Evolutionary conservation across 2,329 filamentous ascomycete species (phyloP).

Genomic region (Penicillium palitans): DNA sequence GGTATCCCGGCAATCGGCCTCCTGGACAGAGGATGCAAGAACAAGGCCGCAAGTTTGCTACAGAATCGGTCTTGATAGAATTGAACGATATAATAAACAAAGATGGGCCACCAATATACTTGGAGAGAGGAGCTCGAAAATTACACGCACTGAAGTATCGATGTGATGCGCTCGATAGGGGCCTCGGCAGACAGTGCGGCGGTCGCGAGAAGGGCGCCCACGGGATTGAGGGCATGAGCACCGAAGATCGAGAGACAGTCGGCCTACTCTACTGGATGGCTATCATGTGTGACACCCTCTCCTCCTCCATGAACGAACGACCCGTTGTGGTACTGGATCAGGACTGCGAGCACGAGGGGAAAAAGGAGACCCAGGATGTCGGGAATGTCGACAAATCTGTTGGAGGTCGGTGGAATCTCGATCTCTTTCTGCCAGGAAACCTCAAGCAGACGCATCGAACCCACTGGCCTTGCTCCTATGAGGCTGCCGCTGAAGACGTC

Average conservation of each 20-base stretch:
- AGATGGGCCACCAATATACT: neutral
- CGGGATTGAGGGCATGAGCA: neutral
- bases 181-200: neutral
- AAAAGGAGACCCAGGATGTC: neutral
- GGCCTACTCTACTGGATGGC: neutral
- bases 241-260: neutral
- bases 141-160: neutral
- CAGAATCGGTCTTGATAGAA: neutral
- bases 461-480: neutral
- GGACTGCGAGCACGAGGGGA: neutral
- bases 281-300: neutral
- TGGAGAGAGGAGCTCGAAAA: neutral
- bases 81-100: neutral
- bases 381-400: neutral
- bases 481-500: neutral
- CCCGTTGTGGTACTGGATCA: neutral
- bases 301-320: neutral
- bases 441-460: neutral
- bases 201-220: neutral
- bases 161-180: neutral
- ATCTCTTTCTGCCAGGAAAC: neutral
- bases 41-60: neutral
- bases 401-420: neutral
- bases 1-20: no score
- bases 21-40: neutral